Evolutionary conservation across 2,329 filamentous ascomycete genomes (phyloP), one percentile per base, ranked within the genome.

Genomic region (Paraphoma chrysanthemicola): DNA sequence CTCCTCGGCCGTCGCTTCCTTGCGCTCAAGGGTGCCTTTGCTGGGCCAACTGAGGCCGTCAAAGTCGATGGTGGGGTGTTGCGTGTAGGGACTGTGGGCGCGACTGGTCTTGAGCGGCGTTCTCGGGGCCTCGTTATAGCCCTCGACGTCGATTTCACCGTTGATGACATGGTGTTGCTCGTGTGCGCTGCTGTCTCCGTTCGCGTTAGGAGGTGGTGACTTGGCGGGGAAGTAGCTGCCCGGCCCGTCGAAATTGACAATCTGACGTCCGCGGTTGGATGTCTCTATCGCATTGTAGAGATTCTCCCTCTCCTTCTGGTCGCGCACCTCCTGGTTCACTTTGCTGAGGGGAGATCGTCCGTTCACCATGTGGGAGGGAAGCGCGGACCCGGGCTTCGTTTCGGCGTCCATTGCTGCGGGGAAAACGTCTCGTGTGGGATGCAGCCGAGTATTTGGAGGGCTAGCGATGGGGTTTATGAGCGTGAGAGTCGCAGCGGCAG

Each of bases 21-120:
- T 79, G 45, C 85, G 81, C 61, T 85, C 83, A 44, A 88, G 84
- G 1, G 90, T 92, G 53, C 90, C 90, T 33, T 69, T 78, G 77
- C 82, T 83, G 16, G 83, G 83, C 81, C 83, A 85, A 60, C 82
- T 84, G 51, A 85, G 71, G n/a, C 83, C 82, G 55, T 85, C 81
- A 56, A 84, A 84, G 68, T 85, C 82, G 29, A 84, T 78, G 36
- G 81, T 81, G 14, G 82, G 81, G 45, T 81, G 78, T 49, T 80
- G 75, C 8, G 81, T 82, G 63, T 81, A 83, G 0, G 82, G 82
- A 59, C 81, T 83, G 48, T 77, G 74, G 6, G 82, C 78, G 36
- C 78, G 81, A 62, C 83, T 86, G 6, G 81, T 82, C 5, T 81
- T 76, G 39, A 83, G 76, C n/a, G 83, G 82, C 30, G 83, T 85